A percentile compares a stretch with the other conserved stretches of the same genome.
phyloP scores from a whole-genome alignment of 371 early-diverging fungal species.

The Actinomucor elegans region DNA sequence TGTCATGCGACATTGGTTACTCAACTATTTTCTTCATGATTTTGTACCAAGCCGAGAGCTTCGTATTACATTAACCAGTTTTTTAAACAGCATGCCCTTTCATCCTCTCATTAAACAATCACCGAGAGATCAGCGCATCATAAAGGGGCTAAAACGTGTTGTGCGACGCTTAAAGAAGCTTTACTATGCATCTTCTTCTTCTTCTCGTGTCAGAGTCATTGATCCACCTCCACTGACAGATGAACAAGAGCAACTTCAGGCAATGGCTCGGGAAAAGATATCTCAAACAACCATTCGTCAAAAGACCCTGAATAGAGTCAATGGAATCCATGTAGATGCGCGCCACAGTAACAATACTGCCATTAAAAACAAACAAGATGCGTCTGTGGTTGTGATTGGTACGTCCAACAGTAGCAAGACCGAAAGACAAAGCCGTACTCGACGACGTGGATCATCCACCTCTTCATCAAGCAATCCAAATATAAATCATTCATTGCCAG shows the following conservation, averaged over 20 bases:
- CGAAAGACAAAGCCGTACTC: background rate
- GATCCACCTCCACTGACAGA: conserved; percentile 43
- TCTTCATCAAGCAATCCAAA: conserved; percentile 4
- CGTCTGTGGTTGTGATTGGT: conserved; percentile 37
- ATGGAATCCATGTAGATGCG: conserved; percentile 29
- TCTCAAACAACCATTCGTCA: conserved; percentile 34
- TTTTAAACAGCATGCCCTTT: conserved; percentile 42
- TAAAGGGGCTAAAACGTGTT: conserved; percentile 49
- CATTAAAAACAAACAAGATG: conserved; percentile 16
- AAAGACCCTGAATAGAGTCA: conserved; percentile 28
- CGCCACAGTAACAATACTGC: conserved; percentile 31
- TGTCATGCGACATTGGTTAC: conserved; percentile 66
- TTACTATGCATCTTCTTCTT: conserved; percentile 31
- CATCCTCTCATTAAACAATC: conserved; percentile 46
- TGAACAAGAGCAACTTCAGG: conserved; percentile 36
- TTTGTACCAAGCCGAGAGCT: conserved; percentile 56
- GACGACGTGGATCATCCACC: conserved; percentile 8
- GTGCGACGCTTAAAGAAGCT: conserved; percentile 47
- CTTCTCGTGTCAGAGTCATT: conserved; percentile 40
- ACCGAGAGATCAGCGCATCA: conserved; percentile 55
- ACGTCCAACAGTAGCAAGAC: conserved; percentile 1
- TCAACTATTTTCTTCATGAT: conserved; percentile 66
- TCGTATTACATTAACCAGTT: conserved; percentile 40
- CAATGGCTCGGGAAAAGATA: conserved; percentile 39
- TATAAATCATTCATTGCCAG: background rate